phyloP scores from a whole-genome alignment of 2,329 filamentous ascomycete species.

The Hirsutella minnesotensis region DNA sequence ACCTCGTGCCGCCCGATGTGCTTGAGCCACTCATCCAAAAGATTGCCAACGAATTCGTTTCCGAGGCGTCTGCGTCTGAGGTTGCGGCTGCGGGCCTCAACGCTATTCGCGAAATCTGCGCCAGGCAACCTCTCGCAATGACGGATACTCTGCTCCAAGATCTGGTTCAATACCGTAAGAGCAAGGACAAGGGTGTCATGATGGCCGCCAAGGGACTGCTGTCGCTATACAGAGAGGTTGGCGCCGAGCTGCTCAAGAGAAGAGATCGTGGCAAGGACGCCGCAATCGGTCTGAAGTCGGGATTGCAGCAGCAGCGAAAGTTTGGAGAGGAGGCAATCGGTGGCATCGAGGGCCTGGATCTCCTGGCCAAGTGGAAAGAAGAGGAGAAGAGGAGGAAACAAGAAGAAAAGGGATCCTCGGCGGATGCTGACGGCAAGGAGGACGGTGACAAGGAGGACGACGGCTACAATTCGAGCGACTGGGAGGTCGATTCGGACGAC shows the following conservation, averaged over 20 bases:
- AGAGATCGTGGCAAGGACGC: slow-evolving; percentile 87
- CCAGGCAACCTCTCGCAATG: slow-evolving; percentile 90
- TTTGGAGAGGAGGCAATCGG: slow-evolving; percentile 76
- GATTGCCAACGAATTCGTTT: slow-evolving; percentile 97
- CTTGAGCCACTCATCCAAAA: slow-evolving; percentile 86
- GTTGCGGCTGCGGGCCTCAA: slow-evolving; percentile 89
- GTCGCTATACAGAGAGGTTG: slow-evolving; percentile 82
- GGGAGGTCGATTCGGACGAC: slow-evolving; percentile 49
- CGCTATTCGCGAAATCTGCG: slow-evolving; percentile 87
- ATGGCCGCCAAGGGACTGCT: slow-evolving; percentile 94
- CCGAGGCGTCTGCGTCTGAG: slow-evolving; percentile 81
- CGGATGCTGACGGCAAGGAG: slow-evolving; percentile 48
- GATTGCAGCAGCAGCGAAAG: slow-evolving; percentile 61
- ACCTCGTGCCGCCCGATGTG: slow-evolving; percentile 81
- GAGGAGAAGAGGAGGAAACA: slow-evolving; percentile 70
- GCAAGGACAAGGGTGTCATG: slow-evolving; percentile 97
- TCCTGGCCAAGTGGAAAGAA: slow-evolving; percentile 87
- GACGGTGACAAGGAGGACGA: slow-evolving; percentile 49
- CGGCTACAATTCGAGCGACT: slow-evolving; percentile 41
- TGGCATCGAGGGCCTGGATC: slow-evolving; percentile 81
- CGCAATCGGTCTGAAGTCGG: slow-evolving; percentile 65
- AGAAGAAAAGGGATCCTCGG: slow-evolving; percentile 54
- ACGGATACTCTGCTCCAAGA: slow-evolving; percentile 91
- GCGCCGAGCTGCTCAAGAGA: slow-evolving; percentile 78
- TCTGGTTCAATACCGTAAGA: slow-evolving; percentile 89